Base-by-base conservation (phyloP, 2,329 filamentous ascomycete genomes). In the Aaosphaeria arxii region DNA sequence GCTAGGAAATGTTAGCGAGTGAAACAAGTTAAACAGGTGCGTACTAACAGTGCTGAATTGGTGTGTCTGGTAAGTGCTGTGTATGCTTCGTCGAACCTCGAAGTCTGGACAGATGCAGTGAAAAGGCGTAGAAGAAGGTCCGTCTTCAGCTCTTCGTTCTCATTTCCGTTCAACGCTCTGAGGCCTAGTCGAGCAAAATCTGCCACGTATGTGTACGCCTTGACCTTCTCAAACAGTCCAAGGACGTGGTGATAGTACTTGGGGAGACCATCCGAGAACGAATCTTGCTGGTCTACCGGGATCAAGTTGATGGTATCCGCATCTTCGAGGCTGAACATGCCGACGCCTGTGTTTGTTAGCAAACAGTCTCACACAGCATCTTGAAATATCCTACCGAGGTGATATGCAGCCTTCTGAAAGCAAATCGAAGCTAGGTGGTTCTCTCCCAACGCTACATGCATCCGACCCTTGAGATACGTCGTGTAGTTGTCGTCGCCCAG, bases 231-330 rank as follows among this genome's bases (percentile, higher is more conserved):
- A 63, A 88, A 97, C 1, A 99, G 78, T 17, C 83, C 79, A 9
- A 91, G 81, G 44, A 97, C 82, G 67, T 99, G 94, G 39, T 86
- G 84, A 69, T 95, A 95, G 72, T 96, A 99, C 53, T 82, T 85
- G 5, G 89, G 81, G 38, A 91, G 78, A 1, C 92, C 94, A 47
- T 83, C 82, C 63, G 91, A 79, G 62, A 87, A 85, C 45, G 67
- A 75, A 45, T 77, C 75, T 9, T 85, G 86, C 56, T 96, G 89
- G 2, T 86, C 83, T 28, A 89, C 83, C 46, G 88, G 85, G 24
- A 97, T 78, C 11, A 96, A 80, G 40, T 45, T 50, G 40, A 76
- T 73, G 6, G 75, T 78, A 50, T 77, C 73, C 9, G 56, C 52
- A 32, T 70, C 62, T 30, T 67, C 61, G 13, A 73, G 55, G 42